Evolutionary conservation across 805 yeast genomes (phyloP), one percentile per base, ranked within the genome.

Genomic region (Candida morakotiae): DNA sequence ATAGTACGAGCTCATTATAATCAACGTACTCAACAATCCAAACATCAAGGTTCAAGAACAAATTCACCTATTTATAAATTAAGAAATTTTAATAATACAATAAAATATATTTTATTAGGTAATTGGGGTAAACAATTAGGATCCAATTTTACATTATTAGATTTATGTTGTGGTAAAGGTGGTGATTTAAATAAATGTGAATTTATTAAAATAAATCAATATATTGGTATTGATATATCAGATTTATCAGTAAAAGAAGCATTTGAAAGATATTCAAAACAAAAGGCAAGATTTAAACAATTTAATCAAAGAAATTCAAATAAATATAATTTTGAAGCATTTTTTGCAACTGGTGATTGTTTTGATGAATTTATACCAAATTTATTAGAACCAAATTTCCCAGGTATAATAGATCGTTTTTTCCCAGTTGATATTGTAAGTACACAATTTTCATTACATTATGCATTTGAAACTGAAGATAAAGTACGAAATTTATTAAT

Each of bases 151-250:
- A 76, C 43, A 72, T 74, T 83, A 1, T 64, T 93, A 14, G 99
- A 93, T 53, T 60, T 91, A 39, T 96, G 96, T 11, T 89, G 98
- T 61, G 99, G 99, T 10, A 94, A 93, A 58, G 99, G 99, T 36
- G 99, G 99, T 19, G 99, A 93, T 63, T 64, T 93, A 51, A 78
- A 83, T 49, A 93, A 93, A 57, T 91, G 95, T 80, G 84, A 81
- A 35, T 77, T 77, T 48, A 83, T 87, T 1, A 67, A 75, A 15
- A 75, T 87, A 2, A 72, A 77, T 16, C 89, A 88, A 33, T 86
- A 84, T 47, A 79, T 89, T 38, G 98, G 98, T 1, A 72, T 93
- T 20, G 99, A 93, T 60, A 81, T 93, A 30, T 88, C 96, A 14
- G 93, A 89, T 56, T 82, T 83, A 3, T 85, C 96, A 5, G 80